A percentile compares a stretch with the other conserved stretches of the same genome.
phyloP scores from a whole-genome alignment of 179 eudicot genomes.

The Nepenthes alata region DNA sequence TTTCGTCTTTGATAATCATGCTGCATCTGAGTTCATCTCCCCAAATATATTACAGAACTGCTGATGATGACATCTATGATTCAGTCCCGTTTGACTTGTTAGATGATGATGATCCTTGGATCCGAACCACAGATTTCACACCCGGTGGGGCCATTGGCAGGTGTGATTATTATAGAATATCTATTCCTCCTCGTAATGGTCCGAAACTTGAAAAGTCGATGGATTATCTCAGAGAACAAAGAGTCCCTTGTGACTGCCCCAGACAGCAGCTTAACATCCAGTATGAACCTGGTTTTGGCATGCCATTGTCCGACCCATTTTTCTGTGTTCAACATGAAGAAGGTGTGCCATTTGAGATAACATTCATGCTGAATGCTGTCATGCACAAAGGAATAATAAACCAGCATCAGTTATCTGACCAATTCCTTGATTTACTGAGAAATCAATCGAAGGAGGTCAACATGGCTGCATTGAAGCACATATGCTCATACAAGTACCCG shows the following conservation, averaged over 20 bases:
- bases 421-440: constrained; percentile 41
- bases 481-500: constrained; percentile 46
- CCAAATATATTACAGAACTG: constrained; percentile 57
- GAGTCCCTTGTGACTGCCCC: constrained; percentile 22
- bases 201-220: constrained; percentile 34
- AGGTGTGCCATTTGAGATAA: constrained; percentile 41
- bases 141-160: constrained; percentile 64
- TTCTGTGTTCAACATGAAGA: constrained; percentile 42
- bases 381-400: constrained; percentile 71
- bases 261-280: constrained; percentile 19
- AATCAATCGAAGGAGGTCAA: constrained; percentile 40
- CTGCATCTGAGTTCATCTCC: constrained; percentile 71
- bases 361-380: constrained; percentile 61
- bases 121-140: constrained; percentile 73
- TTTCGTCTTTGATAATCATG: constrained; percentile 28
- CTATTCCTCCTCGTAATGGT: constrained; percentile 52
- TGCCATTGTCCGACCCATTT: constrained; percentile 42
- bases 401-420: constrained; percentile 50
- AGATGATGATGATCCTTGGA: constrained; percentile 98
- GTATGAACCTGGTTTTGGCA: constrained; percentile 56
- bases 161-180: constrained; percentile 44
- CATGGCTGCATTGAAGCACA: constrained; percentile 56
- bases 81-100: constrained; percentile 54
- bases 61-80: constrained; percentile 66
- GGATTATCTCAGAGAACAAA: constrained; percentile 33